phyloP scores from a whole-genome alignment of 2,329 filamentous ascomycete species.

The Cladosporium sp. region DNA sequence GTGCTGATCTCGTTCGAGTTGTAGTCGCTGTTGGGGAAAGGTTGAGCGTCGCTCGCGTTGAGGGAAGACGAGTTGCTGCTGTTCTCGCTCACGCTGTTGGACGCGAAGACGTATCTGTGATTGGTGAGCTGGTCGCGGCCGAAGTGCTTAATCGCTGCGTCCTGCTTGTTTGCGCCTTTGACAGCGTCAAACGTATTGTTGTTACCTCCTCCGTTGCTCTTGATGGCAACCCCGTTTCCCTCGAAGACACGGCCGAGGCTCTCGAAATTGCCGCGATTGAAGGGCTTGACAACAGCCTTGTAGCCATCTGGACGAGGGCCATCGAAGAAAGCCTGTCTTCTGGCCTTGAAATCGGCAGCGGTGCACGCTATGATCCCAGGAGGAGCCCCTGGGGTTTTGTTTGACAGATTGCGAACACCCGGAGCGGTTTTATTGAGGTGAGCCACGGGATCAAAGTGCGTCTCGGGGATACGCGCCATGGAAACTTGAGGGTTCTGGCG shows the following conservation, averaged over 20 bases:
- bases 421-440: background rate
- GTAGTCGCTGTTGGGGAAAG: background rate
- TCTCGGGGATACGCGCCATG: background rate
- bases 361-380: too few relatives aligned
- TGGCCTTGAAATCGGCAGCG: too few relatives aligned
- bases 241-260: background rate
- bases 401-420: background rate
- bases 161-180: background rate
- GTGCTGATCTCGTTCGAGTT: background rate
- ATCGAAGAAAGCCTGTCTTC: too few relatives aligned
- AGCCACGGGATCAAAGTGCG: background rate
- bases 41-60: background rate
- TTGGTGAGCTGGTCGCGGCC: background rate
- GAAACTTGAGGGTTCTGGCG: background rate
- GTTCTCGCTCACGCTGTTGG: too few relatives aligned
- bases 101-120: background rate
- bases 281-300: background rate
- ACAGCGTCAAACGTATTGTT: background rate
- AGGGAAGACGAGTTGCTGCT: background rate
- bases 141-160: background rate
- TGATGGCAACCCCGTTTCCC: background rate
- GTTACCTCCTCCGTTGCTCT: background rate
- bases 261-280: background rate
- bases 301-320: too few relatives aligned
- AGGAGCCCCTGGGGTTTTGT: background rate